Percentiles rank a stretch among this genome's conserved stretches.
Conservation (phyloP, 176 grass and related monocot genomes). For the Pharus latifolius region DNA sequence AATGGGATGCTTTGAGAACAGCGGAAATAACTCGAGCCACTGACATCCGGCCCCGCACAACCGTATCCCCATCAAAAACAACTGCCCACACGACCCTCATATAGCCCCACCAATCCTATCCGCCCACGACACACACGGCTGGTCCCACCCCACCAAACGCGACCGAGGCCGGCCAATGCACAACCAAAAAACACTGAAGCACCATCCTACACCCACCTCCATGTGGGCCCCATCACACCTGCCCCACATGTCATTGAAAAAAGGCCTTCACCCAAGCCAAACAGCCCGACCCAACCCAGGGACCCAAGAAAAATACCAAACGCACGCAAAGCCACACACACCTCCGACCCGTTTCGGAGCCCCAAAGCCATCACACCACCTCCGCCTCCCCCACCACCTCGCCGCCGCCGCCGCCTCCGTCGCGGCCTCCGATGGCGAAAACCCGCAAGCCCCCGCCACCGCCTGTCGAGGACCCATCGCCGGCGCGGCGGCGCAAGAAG, state of each 20-base stretch:
- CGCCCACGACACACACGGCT: slow-evolving; percentile 7
- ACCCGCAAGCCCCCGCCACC: slow-evolving; percentile 24
- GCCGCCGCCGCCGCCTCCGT: slow-evolving; percentile 12
- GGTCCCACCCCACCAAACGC: slow-evolving; percentile 17
- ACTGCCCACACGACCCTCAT: not conserved
- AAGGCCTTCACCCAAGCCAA: not conserved
- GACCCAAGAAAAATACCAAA: slow-evolving; percentile 40
- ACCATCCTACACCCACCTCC: not conserved
- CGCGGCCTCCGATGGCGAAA: slow-evolving; percentile 34
- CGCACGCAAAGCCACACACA: slow-evolving; percentile 58
- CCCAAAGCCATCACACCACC: slow-evolving; percentile 23
- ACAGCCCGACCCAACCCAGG: slow-evolving; percentile 1
- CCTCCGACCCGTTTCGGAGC: slow-evolving; percentile 29
- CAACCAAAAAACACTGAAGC: not conserved
- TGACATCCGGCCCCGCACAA: not conserved
- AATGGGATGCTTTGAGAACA: too few relatives aligned
- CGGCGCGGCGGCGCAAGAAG: slow-evolving; percentile 40
- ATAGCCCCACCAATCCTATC: slow-evolving; percentile 18
- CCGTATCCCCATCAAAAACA: not conserved
- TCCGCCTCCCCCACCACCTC: not conserved
- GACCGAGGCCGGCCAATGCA: slow-evolving; percentile 24
- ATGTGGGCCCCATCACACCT: not conserved
- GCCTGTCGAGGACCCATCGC: slow-evolving; percentile 11
- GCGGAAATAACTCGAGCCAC: not conserved
- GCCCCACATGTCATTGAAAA: not conserved